Conservation (phyloP, 352 stramenopile species). For the Phytophthora melonis region DNA sequence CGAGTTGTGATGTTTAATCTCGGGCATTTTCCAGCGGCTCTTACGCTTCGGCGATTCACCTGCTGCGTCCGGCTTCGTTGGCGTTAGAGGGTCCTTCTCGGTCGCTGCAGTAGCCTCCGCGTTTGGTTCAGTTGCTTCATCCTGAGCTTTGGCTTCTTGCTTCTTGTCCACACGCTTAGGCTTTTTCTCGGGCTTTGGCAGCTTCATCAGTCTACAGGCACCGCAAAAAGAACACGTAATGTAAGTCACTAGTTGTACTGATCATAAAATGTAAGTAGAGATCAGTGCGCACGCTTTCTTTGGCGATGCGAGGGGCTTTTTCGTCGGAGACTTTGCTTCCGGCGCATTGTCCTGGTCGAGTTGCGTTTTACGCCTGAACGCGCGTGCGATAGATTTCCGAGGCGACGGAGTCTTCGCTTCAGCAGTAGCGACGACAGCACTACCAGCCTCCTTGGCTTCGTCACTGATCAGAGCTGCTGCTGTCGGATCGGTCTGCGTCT, state of each 20-base stretch:
- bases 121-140: slow-evolving; percentile 15
- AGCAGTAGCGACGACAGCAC: neutral
- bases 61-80: slow-evolving; percentile 19
- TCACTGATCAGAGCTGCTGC: slow-evolving; percentile 1
- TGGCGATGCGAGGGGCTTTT: slow-evolving; percentile 25
- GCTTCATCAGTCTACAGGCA: slow-evolving; percentile 36
- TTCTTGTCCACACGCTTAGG: slow-evolving; percentile 28
- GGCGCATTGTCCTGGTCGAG: slow-evolving; percentile 19
- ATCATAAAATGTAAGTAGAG: neutral
- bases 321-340: slow-evolving; percentile 26
- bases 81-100: slow-evolving; percentile 24
- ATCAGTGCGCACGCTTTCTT: slow-evolving; percentile 21
- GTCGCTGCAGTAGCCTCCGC: slow-evolving; percentile 2
- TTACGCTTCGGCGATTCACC: slow-evolving; percentile 32
- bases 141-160: slow-evolving; percentile 18
- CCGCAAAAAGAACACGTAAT: neutral
- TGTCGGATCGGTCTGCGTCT: slow-evolving; percentile 3
- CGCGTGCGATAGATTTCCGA: slow-evolving; percentile 23
- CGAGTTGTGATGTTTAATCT: slow-evolving; percentile 39
- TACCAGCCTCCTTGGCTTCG: slow-evolving; percentile 17
- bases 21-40: slow-evolving; percentile 41
- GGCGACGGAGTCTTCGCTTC: slow-evolving; percentile 26
- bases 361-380: slow-evolving; percentile 24
- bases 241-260: neutral
- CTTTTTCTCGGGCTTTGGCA: slow-evolving; percentile 38